phyloP scores from a whole-genome alignment of 2,329 filamentous ascomycete species.

The Simplicillium aogashimaense region DNA sequence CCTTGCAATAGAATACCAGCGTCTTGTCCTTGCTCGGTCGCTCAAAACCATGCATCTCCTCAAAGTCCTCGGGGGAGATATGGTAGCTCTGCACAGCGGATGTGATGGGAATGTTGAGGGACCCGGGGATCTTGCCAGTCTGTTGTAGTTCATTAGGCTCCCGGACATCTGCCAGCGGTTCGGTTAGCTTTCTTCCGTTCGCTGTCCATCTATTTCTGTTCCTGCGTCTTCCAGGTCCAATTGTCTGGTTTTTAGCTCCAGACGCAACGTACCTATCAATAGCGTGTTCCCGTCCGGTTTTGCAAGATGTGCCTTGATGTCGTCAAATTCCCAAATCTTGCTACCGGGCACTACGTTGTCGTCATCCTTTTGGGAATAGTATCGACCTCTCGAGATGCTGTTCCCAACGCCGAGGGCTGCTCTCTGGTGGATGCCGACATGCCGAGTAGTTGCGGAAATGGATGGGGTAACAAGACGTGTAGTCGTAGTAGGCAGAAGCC shows the following conservation, averaged over 20 bases:
- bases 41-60: slow-evolving; percentile 68
- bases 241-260: too few species aligned
- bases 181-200: background rate
- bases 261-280: slow-evolving; percentile 33
- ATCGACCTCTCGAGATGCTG: too few species aligned
- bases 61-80: slow-evolving; percentile 67
- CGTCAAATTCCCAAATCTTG: slow-evolving; percentile 39
- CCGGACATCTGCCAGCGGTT: slow-evolving; percentile 47
- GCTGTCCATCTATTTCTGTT: background rate
- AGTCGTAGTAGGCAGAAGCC: too few species aligned
- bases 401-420: too few species aligned
- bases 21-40: slow-evolving; percentile 48
- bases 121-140: slow-evolving; percentile 66
- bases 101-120: slow-evolving; percentile 73
- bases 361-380: slow-evolving; percentile 9
- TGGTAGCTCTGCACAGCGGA: slow-evolving; percentile 72
- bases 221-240: background rate
- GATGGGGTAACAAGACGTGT: too few species aligned
- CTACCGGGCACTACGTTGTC: slow-evolving; percentile 9
- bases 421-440: too few species aligned
- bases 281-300: slow-evolving; percentile 19
- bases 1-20: slow-evolving; percentile 87
- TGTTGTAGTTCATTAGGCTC: slow-evolving; percentile 57
- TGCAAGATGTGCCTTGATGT: slow-evolving; percentile 29
- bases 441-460: too few species aligned